Conservation (phyloP, 441 rosid species). For the Gossypium lobatum region DNA sequence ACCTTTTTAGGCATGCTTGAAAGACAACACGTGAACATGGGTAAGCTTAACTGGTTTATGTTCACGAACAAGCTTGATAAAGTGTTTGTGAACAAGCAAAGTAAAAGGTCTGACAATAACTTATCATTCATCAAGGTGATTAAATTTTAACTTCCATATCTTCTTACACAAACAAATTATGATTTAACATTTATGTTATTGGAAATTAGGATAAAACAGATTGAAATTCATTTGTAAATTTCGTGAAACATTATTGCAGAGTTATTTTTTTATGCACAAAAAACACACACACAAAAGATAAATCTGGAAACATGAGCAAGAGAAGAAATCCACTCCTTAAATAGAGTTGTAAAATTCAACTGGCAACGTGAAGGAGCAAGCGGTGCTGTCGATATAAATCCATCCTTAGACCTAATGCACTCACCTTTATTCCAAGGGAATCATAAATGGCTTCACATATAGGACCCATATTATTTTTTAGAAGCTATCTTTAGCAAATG, state of each 20-base stretch:
- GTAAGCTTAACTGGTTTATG: neutral
- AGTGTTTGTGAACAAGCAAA: neutral
- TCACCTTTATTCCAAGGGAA: neutral
- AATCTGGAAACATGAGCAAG: neutral
- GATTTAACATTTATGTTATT: conserved; percentile 1
- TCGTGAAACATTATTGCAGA: neutral
- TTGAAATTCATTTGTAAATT: neutral
- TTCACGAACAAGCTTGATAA: neutral
- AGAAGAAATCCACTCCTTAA: conserved; percentile 3
- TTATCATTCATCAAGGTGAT: neutral
- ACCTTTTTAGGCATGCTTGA: neutral
- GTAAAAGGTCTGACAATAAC: neutral
- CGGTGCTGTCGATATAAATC: neutral
- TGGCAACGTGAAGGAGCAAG: neutral
- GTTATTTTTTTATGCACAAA: neutral
- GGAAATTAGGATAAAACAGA: neutral
- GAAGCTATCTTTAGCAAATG: neutral
- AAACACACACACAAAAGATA: neutral
- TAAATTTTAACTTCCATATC: neutral
- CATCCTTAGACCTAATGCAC: neutral
- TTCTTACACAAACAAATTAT: neutral
- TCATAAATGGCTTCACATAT: neutral
- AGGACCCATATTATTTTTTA: neutral
- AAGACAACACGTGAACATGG: neutral
- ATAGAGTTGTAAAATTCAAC: neutral